These are phyloP conservation scores for Massariosphaeria phaeospora DNA, from an alignment of 495 filamentous ascomycete species.

Conservation along the genomic window DNA sequence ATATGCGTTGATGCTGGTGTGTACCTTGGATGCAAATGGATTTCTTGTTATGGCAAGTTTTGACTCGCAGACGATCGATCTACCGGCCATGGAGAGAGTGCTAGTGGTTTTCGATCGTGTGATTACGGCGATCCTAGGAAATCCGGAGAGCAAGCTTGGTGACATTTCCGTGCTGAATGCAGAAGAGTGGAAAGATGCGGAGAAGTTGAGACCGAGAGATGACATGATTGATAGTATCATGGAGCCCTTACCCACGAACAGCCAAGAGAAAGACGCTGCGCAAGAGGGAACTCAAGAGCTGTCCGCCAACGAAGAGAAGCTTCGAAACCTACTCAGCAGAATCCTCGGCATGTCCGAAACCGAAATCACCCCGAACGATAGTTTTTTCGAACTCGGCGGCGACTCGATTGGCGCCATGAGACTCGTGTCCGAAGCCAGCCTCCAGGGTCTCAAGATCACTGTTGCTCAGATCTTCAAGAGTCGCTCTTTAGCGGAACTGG, in stretches of 20 bases:
- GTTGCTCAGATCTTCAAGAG: constrained; percentile 27
- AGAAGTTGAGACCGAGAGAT: constrained; percentile 2
- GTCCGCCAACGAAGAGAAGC: constrained; percentile 13
- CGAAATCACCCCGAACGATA: constrained; percentile 43
- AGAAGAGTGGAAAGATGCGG: constrained; percentile 15
- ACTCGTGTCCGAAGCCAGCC: constrained; percentile 39
- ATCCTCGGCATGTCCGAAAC: constrained; percentile 12
- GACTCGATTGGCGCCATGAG: constrained; percentile 56
- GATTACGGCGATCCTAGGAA: constrained; percentile 1
- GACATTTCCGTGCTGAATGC: constrained; percentile 8
- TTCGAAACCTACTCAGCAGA: constrained; percentile 11
- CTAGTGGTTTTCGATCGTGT: constrained; percentile 42
- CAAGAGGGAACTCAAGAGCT: not conserved
- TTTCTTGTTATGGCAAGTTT: constrained; percentile 60
- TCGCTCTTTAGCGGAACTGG: constrained; percentile 17
- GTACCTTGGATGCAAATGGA: constrained; percentile 51
- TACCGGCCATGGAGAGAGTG: constrained; percentile 45
- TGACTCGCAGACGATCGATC: constrained; percentile 47
- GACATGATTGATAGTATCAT: not conserved
- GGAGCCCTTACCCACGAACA: not conserved
- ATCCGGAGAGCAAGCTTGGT: constrained; percentile 8
- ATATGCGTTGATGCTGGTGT: constrained; percentile 61
- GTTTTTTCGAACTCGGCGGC: constrained; percentile 53
- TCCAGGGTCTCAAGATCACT: constrained; percentile 7
- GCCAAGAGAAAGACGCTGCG: not conserved